Base-by-base conservation (phyloP, 768 basidiomycete species). In the Russula foetens region DNA sequence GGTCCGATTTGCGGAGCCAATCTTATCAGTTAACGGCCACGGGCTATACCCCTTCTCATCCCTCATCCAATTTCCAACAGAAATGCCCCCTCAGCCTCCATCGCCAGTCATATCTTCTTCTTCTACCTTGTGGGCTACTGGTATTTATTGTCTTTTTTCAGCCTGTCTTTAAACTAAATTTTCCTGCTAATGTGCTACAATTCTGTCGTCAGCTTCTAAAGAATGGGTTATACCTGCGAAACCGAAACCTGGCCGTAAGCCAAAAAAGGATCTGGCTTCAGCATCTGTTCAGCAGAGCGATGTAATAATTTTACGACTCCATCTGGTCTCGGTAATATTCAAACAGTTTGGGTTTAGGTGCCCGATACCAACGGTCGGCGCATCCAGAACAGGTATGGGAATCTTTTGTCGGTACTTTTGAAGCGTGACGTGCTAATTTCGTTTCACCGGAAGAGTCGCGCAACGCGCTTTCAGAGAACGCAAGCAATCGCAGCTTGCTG, bases 381-480 rank as follows among this genome's bases (percentile, higher is more conserved):
- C 64, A 80, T 88, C 59, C 90, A 91, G 72, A 91, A 91, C 67
- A 83, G 89, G 88, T 67, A 38, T 31, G 24, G 46, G 3, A 21
- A 17, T 35, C 31, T 53, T 52, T 24, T 31, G 23, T 52, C 62
- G 62, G 35, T 31, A 4, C 33, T 38, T 55, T 38, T 23, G n/a
- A 23, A 53, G 23, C 24, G 21, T 15, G 23, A 58, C 57, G 21
- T 39, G 52, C 56, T 58, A 52, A 55, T 56, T 7, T 46, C 11
- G 33, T 38, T n/a, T 53, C 44, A 17, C 49, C 43, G 43, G 41
- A 67, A 92, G 92, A 69, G 89, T 88, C 31, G 91, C 91, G 14
- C 92, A 94, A 70, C 86, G 92, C 39, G 91, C 92, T 14, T 93
- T 94, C 73, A 82, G 92, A 50, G 92, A 93, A 69, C 83, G 92